Evolutionary conservation across 2,329 filamentous ascomycete species (phyloP).

Genomic region (Fusarium staphyleae): DNA sequence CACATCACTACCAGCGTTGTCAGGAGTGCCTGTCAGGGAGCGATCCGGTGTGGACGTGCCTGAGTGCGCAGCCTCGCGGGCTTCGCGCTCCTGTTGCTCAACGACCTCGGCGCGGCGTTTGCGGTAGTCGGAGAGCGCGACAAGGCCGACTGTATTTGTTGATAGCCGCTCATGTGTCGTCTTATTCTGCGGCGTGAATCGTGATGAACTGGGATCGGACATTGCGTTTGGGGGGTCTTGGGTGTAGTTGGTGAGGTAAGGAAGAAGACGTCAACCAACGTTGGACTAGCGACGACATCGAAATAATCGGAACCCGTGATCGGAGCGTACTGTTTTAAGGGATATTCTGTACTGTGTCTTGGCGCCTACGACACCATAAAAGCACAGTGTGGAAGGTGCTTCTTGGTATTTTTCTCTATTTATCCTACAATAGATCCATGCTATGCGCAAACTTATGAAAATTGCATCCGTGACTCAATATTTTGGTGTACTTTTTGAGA

Average conservation of each 20-base stretch:
- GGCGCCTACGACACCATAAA: not conserved
- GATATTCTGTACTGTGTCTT: not conserved
- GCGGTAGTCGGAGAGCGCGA: conserved; percentile 90
- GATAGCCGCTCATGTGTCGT: conserved; percentile 84
- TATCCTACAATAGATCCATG: too few relatives aligned
- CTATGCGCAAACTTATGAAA: too few relatives aligned
- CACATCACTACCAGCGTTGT: conserved; percentile 50
- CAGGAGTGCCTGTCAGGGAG: conserved; percentile 57
- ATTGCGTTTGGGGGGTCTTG: conserved; percentile 41
- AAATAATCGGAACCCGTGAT: conserved; percentile 15
- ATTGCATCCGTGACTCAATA: too few relatives aligned
- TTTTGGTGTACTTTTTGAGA: too few relatives aligned
- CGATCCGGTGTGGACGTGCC: conserved; percentile 57
- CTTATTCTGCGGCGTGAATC: conserved; percentile 78
- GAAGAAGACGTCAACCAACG: not conserved
- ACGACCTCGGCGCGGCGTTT: conserved; percentile 95
- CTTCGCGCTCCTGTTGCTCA: conserved; percentile 86
- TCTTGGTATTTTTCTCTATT: too few relatives aligned
- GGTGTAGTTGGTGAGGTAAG: not conserved
- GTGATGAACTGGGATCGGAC: conserved; percentile 55
- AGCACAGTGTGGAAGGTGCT: not conserved
- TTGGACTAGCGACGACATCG: too few relatives aligned
- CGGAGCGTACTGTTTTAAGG: not conserved
- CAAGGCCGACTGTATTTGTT: conserved; percentile 87
- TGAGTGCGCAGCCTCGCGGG: conserved; percentile 65